These are phyloP conservation scores for Pichia membranifaciens DNA, from an alignment of 805 yeast species.

Conservation along the genomic window DNA sequence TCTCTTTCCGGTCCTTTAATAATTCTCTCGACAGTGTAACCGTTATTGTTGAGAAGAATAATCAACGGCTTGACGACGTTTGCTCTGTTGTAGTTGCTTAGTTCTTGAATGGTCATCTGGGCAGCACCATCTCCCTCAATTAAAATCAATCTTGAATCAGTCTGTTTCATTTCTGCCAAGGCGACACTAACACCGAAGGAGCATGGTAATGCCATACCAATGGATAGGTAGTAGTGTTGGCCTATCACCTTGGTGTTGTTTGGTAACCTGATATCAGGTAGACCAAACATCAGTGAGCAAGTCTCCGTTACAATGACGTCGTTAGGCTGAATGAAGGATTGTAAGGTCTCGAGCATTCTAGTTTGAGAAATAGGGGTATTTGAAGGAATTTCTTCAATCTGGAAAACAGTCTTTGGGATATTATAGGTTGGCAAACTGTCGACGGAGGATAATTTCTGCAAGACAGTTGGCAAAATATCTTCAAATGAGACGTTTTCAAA, in stretches of 20 bases:
- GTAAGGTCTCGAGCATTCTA: conserved; percentile 36
- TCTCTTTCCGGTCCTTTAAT: conserved; percentile 71
- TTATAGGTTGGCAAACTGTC: conserved; percentile 9
- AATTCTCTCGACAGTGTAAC: conserved; percentile 85
- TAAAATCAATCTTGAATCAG: conserved; percentile 49
- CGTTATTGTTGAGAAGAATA: conserved; percentile 74
- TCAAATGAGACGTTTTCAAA: conserved; percentile 44
- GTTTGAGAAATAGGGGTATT: conserved; percentile 43
- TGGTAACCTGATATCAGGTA: conserved; percentile 63
- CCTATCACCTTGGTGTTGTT: conserved; percentile 45
- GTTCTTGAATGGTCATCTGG: conserved; percentile 88
- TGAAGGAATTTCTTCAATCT: conserved; percentile 22
- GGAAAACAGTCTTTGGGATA: conserved; percentile 10
- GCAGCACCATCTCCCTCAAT: conserved; percentile 93
- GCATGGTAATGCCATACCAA: conserved; percentile 86
- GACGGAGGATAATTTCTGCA: conserved; percentile 30
- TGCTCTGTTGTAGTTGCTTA: conserved; percentile 30
- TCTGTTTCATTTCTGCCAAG: conserved; percentile 44
- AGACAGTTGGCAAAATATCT: conserved; percentile 39
- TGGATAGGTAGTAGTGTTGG: conserved; percentile 76
- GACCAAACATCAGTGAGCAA: conserved; percentile 75
- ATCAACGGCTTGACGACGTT: conserved; percentile 65
- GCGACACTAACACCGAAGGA: conserved; percentile 80
- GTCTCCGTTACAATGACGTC: conserved; percentile 79
- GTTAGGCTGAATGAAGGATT: conserved; percentile 36